phyloP scores from a whole-genome alignment of 208 protist species.

The Trypanosoma brucei region DNA sequence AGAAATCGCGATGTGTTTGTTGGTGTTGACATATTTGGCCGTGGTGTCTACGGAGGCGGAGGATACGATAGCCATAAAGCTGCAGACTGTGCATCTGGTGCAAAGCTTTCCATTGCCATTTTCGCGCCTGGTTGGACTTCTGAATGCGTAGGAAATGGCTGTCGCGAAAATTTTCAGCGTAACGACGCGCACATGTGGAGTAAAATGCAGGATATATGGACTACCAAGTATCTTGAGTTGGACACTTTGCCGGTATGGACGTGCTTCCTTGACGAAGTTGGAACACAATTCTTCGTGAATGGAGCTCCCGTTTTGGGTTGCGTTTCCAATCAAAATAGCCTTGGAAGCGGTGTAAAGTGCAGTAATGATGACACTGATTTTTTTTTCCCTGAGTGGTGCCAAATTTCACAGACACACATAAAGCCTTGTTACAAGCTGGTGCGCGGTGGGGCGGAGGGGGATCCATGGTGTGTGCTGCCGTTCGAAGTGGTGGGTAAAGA shows the following conservation, averaged over 20 bases:
- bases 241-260: conserved; percentile 38
- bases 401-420: conserved; percentile 21
- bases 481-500: not conserved
- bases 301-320: conserved; percentile 21
- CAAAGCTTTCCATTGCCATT: conserved; percentile 65
- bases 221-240: conserved; percentile 9
- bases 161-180: conserved; percentile 40
- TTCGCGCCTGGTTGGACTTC: conserved; percentile 89
- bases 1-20: conserved; percentile 59
- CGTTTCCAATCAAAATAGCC: not conserved
- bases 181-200: conserved; percentile 55
- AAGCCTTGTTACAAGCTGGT: conserved; percentile 13
- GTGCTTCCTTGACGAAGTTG: conserved; percentile 45
- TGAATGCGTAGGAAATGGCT: conserved; percentile 45
- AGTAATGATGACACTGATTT: not conserved
- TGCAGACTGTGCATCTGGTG: conserved; percentile 20
- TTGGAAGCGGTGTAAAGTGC: not conserved
- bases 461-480: conserved; percentile 8
- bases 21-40: conserved; percentile 86
- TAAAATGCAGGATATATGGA: conserved; percentile 37
- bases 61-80: conserved; percentile 58
- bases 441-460: not conserved
- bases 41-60: conserved; percentile 67
- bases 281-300: conserved; percentile 50
- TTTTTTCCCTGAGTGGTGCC: conserved; percentile 19